phyloP scores from a whole-genome alignment of 352 stramenopile species.

The Globisporangium yorkense region DNA sequence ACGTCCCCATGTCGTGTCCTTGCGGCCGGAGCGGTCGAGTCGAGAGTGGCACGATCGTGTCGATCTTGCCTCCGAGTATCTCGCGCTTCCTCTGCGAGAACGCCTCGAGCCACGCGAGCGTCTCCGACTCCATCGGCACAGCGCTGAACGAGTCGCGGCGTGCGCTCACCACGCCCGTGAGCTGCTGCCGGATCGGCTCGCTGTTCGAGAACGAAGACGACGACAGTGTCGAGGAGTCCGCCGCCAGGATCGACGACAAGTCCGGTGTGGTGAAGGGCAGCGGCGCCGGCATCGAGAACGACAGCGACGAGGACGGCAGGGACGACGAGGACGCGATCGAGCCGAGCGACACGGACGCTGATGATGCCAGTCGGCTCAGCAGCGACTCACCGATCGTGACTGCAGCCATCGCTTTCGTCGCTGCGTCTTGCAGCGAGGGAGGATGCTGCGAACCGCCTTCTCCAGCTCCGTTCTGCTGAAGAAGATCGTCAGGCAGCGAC shows the following conservation, averaged over 20 bases:
- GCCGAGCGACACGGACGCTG: constrained; percentile 2
- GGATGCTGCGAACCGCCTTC: background rate
- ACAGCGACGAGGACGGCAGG: background rate
- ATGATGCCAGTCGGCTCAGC: constrained; percentile 23
- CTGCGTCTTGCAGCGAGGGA: background rate
- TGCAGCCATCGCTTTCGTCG: constrained; percentile 20
- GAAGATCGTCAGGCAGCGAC: constrained; percentile 15
- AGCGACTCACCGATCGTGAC: constrained; percentile 28
- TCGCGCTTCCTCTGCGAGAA: constrained; percentile 64
- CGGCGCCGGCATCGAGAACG: background rate
- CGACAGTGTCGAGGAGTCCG: background rate
- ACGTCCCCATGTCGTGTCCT: background rate
- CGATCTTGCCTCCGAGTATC: constrained; percentile 38
- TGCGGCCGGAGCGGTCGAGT: background rate
- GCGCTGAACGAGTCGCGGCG: constrained; percentile 14
- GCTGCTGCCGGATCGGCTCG: background rate
- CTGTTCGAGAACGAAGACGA: background rate
- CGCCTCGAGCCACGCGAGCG: constrained; percentile 53
- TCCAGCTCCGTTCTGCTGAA: constrained; percentile 2
- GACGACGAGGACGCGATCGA: background rate
- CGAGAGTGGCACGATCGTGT: constrained; percentile 13
- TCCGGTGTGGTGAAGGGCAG: constrained; percentile 3
- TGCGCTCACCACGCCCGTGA: background rate
- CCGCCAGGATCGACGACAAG: constrained; percentile 8
- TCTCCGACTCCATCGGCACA: constrained; percentile 24